A percentile compares a stretch with the other conserved stretches of the same genome.
These are phyloP conservation scores for Boletus speciosus DNA, from an alignment of 768 basidiomycete genomes.

Conservation along the genomic window DNA sequence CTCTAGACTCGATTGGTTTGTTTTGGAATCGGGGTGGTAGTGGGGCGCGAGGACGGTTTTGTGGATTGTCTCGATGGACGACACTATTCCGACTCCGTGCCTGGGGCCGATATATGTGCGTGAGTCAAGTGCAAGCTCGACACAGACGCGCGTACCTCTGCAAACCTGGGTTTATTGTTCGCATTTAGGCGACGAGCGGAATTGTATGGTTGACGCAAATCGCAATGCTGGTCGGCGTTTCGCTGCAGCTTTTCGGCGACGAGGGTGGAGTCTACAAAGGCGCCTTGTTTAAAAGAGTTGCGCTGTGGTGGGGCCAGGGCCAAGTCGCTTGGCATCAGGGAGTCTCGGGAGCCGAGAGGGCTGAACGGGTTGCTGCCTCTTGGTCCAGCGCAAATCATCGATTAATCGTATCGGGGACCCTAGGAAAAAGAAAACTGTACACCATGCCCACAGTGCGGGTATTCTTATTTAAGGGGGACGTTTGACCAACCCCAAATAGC, in stretches of 20 bases:
- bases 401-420: background rate
- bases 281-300: background rate
- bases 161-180: background rate
- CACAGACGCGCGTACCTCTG: slow-evolving; percentile 1
- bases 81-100: background rate
- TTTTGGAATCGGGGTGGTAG: slow-evolving; percentile 7
- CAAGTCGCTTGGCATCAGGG: background rate
- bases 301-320: background rate
- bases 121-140: background rate
- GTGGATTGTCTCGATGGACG: background rate
- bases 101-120: background rate
- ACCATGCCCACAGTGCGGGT: background rate
- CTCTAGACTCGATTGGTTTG: background rate
- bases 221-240: background rate
- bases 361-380: slow-evolving; percentile 6
- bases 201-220: background rate
- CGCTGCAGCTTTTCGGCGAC: background rate
- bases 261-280: background rate
- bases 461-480: background rate
- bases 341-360: background rate
- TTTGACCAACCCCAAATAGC: slow-evolving; percentile 6
- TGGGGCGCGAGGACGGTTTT: background rate
- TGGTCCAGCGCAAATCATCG: slow-evolving; percentile 1
- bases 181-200: background rate
- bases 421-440: slow-evolving; percentile 1